These are phyloP conservation scores for Aspergillus udagawae DNA, from an alignment of 2,329 filamentous ascomycete species.

Conservation along the genomic window DNA sequence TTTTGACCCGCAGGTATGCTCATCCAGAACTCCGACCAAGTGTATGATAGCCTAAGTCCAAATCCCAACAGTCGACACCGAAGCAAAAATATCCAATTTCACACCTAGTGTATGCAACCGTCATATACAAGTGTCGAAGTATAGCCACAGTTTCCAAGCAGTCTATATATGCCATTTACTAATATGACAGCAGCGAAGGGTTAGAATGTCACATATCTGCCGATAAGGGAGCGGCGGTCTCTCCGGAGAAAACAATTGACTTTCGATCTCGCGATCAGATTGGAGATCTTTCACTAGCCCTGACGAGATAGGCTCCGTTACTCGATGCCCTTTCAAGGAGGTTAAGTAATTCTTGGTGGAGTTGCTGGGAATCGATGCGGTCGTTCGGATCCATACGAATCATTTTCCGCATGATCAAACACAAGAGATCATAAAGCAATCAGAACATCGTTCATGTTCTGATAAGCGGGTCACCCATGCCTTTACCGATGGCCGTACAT, in stretches of 20 bases:
- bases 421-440: background rate
- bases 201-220: background rate
- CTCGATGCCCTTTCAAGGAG: background rate
- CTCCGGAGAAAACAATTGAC: background rate
- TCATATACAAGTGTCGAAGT: background rate
- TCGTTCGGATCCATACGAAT: background rate
- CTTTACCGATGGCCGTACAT: slow-evolving; percentile 2
- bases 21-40: background rate
- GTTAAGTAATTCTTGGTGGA: background rate
- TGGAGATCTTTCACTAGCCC: background rate
- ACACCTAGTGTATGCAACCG: background rate
- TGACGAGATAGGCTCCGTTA: background rate
- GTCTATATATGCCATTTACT: background rate
- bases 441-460: background rate
- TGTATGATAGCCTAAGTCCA: background rate
- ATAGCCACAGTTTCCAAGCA: background rate
- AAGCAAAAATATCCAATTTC: background rate
- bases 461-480: slow-evolving; percentile 2
- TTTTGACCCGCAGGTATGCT: background rate
- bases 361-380: background rate
- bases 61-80: background rate
- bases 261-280: background rate
- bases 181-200: background rate
- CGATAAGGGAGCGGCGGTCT: background rate
- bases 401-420: background rate